Percentiles rank a stretch among this genome's conserved stretches.
phyloP scores from a whole-genome alignment of 2,329 filamentous ascomycete species.

The Lecanicillium sp. region DNA sequence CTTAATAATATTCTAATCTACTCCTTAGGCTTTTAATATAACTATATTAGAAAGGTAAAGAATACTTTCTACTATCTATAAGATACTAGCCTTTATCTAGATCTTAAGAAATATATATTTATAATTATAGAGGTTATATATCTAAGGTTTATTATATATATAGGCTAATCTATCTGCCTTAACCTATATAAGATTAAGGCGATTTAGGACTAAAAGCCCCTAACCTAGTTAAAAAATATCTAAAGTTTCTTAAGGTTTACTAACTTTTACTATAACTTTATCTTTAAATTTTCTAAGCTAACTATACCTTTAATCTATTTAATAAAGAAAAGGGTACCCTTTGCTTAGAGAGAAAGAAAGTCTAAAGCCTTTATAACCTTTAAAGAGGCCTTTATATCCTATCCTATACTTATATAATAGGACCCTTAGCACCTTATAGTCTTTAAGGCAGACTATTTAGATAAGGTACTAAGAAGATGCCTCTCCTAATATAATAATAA shows the following conservation, averaged over 20 bases:
- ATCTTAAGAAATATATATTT: neutral
- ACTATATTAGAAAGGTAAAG: neutral
- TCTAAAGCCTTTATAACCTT: neutral
- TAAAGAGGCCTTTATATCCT: neutral
- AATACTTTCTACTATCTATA: neutral
- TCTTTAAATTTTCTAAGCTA: conserved; percentile 7
- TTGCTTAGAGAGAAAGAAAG: neutral
- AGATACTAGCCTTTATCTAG: neutral
- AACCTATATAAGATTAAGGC: conserved; percentile 2
- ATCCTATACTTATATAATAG: neutral
- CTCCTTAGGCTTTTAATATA: neutral
- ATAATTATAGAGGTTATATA: conserved; percentile 4
- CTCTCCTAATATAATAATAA: conserved; percentile 5
- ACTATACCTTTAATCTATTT: conserved; percentile 1
- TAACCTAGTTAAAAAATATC: conserved; percentile 3
- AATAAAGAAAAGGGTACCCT: conserved; percentile 3
- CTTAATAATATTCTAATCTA: conserved; percentile 4
- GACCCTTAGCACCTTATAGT: neutral
- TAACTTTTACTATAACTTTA: conserved; percentile 12
- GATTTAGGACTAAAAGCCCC: conserved; percentile 3
- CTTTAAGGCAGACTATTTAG: conserved; percentile 3
- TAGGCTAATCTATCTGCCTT: neutral
- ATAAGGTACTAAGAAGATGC: neutral
- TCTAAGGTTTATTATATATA: conserved; percentile 7
- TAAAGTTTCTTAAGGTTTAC: conserved; percentile 9